Evolutionary conservation across 805 yeast genomes (phyloP), one percentile per base, ranked within the genome.

Genomic region (Spathaspora girioi): DNA sequence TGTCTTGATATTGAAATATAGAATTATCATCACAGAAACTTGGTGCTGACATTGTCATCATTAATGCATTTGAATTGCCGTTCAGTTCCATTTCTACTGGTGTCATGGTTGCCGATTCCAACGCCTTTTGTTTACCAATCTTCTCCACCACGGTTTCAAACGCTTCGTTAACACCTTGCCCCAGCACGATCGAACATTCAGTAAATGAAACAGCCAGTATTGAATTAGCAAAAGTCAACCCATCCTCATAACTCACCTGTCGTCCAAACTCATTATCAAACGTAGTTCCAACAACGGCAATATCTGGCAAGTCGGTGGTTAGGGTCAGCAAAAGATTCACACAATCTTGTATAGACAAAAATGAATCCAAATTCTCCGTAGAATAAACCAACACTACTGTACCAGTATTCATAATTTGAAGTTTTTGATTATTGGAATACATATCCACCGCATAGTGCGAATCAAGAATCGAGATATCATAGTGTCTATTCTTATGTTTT

Each of bases 401-500:
- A 5, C 53, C 55, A 17, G 72, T 66, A 50, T 71, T 73, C 7
- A 49, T 44, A 12, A 71, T 56, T 50, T 70, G 73, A 38, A 55
- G 52, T 17, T 58, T 56, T 38, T 66, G 57, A 10, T 65, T 57
- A 2, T 66, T 55, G 23, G 66, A 54, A 52, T 69, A 66, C 42
- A 54, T 54, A 45, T 70, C 76, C 27, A 53, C 54, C 4, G 55
- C 46, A 2, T 66, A 53, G 8, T 59, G 50, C 20, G 69, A 61
- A 49, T 72, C 78, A 43, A 71, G 56, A 10, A 73, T 68, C 10
- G 71, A 57, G 14, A 70, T 55, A 49, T 65, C 69, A 46, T 60
- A 51, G 41, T 59, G 60, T 38, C 52, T 53, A n/a, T 52, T 45
- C 12, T 56, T 59, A 11, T 46, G 43, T 11, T 55, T 43, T 19